A percentile compares a stretch with the other conserved stretches of the same genome.
Conservation (phyloP, 108 stramenopile genomes). For the Cyclostephanos invisitatus region DNA sequence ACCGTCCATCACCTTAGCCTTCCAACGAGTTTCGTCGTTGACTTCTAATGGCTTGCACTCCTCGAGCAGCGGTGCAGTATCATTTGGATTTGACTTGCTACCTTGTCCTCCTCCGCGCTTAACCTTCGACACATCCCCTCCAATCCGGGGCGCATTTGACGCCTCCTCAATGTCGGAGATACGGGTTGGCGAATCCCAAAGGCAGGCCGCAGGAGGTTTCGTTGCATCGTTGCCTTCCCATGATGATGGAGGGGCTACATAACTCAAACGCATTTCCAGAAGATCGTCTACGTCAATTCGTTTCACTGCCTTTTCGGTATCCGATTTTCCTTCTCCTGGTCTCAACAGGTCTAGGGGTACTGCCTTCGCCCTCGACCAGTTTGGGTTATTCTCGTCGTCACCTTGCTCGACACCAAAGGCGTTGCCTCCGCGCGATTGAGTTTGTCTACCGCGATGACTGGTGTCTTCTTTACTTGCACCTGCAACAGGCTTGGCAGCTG, state of each 20-base stretch:
- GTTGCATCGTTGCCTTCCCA: conserved; percentile 23
- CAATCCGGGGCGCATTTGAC: conserved; percentile 42
- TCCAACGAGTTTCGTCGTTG: conserved; percentile 85
- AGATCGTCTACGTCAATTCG: conserved; percentile 57
- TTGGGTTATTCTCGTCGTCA: conserved; percentile 29
- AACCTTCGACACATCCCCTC: conserved; percentile 49
- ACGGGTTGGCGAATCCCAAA: conserved; percentile 50
- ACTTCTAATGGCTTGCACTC: conserved; percentile 78
- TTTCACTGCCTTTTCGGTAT: conserved; percentile 60
- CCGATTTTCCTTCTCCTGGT: conserved; percentile 63
- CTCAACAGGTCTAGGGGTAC: conserved; percentile 31
- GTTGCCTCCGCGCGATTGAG: conserved; percentile 30
- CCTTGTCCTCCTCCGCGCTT: conserved; percentile 12
- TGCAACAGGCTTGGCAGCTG: conserved; percentile 26
- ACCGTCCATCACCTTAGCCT: conserved; percentile 49
- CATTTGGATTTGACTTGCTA: conserved; percentile 44
- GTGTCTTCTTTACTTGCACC: conserved; percentile 36
- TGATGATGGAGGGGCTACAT: conserved; percentile 50
- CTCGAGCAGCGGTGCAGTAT: conserved; percentile 77
- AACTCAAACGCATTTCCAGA: conserved; percentile 56
- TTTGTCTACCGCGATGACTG: conserved; percentile 12
- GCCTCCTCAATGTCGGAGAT: conserved; percentile 39
- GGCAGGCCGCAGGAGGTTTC: conserved; percentile 44
- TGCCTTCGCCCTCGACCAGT: conserved; percentile 34
- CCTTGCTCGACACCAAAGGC: conserved; percentile 30